Evolutionary conservation across 805 yeast species (phyloP), one percentile per base, ranked within the genome.

Genomic region (Candida schatavii): DNA sequence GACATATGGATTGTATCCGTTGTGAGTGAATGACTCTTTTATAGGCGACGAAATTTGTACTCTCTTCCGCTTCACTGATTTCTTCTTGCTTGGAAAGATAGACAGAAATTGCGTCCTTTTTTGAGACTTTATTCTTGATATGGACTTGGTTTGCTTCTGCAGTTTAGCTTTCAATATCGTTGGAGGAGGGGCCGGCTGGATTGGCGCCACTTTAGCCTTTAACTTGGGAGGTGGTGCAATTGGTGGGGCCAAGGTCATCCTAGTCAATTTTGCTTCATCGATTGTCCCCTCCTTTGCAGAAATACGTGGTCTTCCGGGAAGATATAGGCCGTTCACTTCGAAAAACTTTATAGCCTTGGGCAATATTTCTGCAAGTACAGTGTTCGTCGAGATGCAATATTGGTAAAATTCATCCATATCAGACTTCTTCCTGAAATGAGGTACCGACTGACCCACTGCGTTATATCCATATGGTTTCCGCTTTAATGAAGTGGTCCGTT

Each of bases 401-500:
- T 42, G 30, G n/a, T 55, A 44, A 39, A 49, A 65, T 23, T 51
- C 39, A 43, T 39, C 48, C 31, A 67, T 28, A 30, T 58, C 55
- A n/a, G 44, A 35, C 38, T 36, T 41, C n/a, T 43, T 45, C 11
- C 44, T 40, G 40, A 64, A 65, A 15, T 55, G 54, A 5, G 62
- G 49, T n/a, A 25, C 36, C 26, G 43, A 27, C 35, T 41, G 14
- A 21, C 40, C 35, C 5, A 54, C 37, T 2, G 57, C 45, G 18
- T 52, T 45, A 44, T 63, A 63, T 22, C 31, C 35, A n/a, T 13
- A 10, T 6, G 54, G 43, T 14, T 40, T 40, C 36, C 43, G 28
- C 26, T 59, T 62, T 40, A 66, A 59, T 1, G 72, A 66, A 1
- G 61, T 59, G 28, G 54, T 59, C 31, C 72, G 48, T 35, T 52